Conservation (phyloP, 805 yeast genomes). For the Wickerhamiella alocasiicola region DNA sequence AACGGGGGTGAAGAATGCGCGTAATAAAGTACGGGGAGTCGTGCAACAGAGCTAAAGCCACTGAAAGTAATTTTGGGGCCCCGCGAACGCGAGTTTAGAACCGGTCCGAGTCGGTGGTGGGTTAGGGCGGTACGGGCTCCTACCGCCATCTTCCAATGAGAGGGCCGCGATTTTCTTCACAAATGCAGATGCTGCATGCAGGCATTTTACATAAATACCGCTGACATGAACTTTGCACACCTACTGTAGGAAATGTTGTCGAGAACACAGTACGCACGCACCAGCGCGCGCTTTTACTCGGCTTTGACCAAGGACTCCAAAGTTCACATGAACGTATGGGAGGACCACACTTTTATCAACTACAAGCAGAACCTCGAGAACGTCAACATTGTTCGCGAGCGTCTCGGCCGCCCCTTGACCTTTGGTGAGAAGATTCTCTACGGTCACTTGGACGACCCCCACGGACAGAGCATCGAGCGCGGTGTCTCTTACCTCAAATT, state of each 20-base stretch:
- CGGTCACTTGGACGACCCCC: conserved; percentile 91
- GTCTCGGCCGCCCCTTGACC: conserved; percentile 80
- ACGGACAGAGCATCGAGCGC: conserved; percentile 70
- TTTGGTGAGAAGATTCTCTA: conserved; percentile 91
- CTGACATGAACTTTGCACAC: conserved; percentile 3
- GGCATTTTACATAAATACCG: conserved; percentile 10
- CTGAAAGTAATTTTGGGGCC: neutral
- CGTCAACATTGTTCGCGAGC: conserved; percentile 68
- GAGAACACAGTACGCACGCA: conserved; percentile 12
- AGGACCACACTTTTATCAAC: conserved; percentile 66
- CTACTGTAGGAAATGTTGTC: conserved; percentile 11
- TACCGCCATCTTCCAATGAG: conserved; percentile 1
- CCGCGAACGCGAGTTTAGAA: neutral
- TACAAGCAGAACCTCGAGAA: conserved; percentile 86
- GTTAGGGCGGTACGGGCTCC: conserved; percentile 6
- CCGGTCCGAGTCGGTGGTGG: conserved; percentile 14
- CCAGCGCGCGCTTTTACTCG: conserved; percentile 20
- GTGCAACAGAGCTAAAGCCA: neutral
- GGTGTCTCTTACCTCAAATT: conserved; percentile 86
- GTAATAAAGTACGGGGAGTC: no score
- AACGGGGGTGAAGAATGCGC: neutral
- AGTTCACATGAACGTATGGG: conserved; percentile 56
- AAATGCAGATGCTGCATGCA: conserved; percentile 11
- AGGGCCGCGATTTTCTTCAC: conserved; percentile 7
- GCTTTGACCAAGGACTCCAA: conserved; percentile 50